These are phyloP conservation scores for Metschnikowia shivogae DNA, from an alignment of 805 yeast species.

Conservation along the genomic window DNA sequence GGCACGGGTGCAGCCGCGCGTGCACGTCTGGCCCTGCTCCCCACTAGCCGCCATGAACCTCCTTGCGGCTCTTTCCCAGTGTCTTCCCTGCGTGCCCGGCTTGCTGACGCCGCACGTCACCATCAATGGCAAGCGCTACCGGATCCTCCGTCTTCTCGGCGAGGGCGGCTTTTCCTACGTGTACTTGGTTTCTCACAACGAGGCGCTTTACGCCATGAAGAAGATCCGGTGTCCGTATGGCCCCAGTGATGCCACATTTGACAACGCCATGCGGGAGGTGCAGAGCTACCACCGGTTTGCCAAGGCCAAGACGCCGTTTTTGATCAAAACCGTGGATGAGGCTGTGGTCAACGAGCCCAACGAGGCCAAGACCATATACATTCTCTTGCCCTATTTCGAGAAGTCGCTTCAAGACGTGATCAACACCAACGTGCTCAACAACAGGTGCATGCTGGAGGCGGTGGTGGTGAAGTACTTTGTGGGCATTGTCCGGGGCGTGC, in stretches of 20 bases:
- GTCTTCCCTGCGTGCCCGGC: slow-evolving; percentile 46
- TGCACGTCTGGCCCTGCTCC: not conserved
- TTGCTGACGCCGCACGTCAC: slow-evolving; percentile 50
- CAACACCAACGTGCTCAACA: slow-evolving; percentile 56
- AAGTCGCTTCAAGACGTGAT: slow-evolving; percentile 77
- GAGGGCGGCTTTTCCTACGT: slow-evolving; percentile 91
- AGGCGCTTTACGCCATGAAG: slow-evolving; percentile 62
- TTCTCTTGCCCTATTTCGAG: slow-evolving; percentile 73
- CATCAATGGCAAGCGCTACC: slow-evolving; percentile 60
- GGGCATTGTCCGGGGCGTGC: slow-evolving; percentile 72
- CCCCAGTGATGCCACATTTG: slow-evolving; percentile 57
- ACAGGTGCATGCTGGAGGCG: slow-evolving; percentile 49
- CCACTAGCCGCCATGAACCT: slow-evolving; percentile 11
- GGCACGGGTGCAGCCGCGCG: not conserved
- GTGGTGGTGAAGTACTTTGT: slow-evolving; percentile 61
- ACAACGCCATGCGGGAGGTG: slow-evolving; percentile 70
- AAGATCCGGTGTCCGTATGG: slow-evolving; percentile 88
- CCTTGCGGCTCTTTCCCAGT: slow-evolving; percentile 15
- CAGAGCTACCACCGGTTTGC: slow-evolving; percentile 67
- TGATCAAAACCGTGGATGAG: slow-evolving; percentile 68
- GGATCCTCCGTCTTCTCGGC: slow-evolving; percentile 68
- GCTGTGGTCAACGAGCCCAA: slow-evolving; percentile 67
- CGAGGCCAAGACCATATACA: slow-evolving; percentile 75
- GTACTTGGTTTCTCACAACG: slow-evolving; percentile 58
- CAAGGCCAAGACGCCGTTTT: slow-evolving; percentile 52